phyloP scores from a whole-genome alignment of 129 eudicot species.

The Artemisia tridentata region DNA sequence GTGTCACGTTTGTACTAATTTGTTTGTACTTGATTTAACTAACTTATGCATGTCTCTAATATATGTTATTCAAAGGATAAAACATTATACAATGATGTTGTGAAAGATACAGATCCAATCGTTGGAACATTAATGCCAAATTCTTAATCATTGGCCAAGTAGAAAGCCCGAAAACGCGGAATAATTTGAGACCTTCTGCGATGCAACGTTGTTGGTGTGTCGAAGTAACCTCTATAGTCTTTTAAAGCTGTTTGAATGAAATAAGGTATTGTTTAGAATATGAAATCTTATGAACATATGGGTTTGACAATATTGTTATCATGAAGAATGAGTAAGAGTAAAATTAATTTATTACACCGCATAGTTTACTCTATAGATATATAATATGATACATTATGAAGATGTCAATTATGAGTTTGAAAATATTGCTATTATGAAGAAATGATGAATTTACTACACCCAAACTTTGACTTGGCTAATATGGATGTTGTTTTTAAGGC shows the following conservation, averaged over 20 bases:
- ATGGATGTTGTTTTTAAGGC: too few species aligned
- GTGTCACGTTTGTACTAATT: neutral
- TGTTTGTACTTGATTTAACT: constrained; percentile 21
- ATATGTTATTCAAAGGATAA: neutral
- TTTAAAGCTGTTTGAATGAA: neutral
- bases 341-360: neutral
- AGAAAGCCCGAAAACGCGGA: too few species aligned
- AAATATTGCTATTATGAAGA: neutral
- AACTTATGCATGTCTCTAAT: neutral
- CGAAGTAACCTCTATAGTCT: neutral
- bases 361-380: too few species aligned
- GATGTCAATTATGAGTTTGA: neutral
- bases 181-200: too few species aligned
- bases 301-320: neutral
- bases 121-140: too few species aligned
- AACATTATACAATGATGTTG: too few species aligned
- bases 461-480: too few species aligned
- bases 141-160: too few species aligned
- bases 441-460: neutral
- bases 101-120: too few species aligned
- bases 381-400: too few species aligned
- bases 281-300: neutral
- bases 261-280: neutral
- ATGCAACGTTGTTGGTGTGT: too few species aligned
- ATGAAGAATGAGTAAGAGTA: neutral